These are phyloP conservation scores for Penicillium sclerotiorum DNA, from an alignment of 2,329 filamentous ascomycete genomes.

Conservation along the genomic window DNA sequence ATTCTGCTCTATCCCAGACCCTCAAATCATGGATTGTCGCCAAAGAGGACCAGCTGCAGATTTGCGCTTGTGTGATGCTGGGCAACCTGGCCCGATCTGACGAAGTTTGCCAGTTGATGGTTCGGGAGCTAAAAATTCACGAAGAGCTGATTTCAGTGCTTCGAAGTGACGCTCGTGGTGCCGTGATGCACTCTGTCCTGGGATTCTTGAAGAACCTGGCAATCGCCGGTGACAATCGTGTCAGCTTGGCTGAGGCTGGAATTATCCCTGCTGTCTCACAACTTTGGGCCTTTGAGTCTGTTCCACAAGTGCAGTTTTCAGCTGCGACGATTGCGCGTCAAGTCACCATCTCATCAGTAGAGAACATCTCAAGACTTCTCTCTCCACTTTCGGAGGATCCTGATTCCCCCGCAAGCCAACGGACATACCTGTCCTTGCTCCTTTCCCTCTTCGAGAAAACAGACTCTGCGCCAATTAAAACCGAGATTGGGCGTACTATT, in stretches of 20 bases:
- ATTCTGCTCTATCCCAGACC: constrained; percentile 37
- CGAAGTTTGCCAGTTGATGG: constrained; percentile 45
- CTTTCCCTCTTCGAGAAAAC: constrained; percentile 46
- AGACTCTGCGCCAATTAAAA: constrained; percentile 49
- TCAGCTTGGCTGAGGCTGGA: constrained; percentile 41
- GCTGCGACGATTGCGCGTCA: constrained; percentile 46
- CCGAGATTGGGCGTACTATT: constrained; percentile 50
- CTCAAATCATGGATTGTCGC: constrained; percentile 45
- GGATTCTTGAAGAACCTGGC: constrained; percentile 54
- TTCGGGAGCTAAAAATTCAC: constrained; percentile 44
- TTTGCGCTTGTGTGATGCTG: constrained; percentile 51
- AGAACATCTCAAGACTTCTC: constrained; percentile 43
- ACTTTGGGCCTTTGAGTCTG: constrained; percentile 45
- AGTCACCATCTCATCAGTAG: constrained; percentile 39
- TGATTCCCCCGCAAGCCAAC: constrained; percentile 30
- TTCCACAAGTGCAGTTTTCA: constrained; percentile 49
- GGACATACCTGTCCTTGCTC: constrained; percentile 46
- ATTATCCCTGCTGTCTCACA: constrained; percentile 42
- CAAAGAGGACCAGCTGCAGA: constrained; percentile 46
- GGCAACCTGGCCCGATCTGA: constrained; percentile 52
- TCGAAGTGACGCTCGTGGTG: constrained; percentile 39
- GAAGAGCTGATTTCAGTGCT: constrained; percentile 44
- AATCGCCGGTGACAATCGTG: constrained; percentile 46
- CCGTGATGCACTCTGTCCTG: constrained; percentile 47
- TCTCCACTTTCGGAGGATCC: constrained; percentile 32